phyloP scores from a whole-genome alignment of 2,329 filamentous ascomycete species.

The Clarireedia homoeocarpa region DNA sequence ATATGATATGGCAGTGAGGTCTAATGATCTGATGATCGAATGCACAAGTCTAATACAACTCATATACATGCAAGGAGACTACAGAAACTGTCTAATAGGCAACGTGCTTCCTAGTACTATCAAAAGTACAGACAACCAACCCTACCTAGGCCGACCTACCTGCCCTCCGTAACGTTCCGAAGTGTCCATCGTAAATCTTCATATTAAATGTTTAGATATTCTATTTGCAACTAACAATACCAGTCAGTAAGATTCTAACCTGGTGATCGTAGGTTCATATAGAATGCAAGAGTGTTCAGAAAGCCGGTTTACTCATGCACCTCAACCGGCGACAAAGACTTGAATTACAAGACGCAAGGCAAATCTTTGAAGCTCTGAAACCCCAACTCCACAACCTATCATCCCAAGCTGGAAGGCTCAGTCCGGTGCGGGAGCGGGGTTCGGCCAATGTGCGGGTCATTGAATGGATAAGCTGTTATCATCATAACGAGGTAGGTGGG shows the following conservation, averaged over 20 bases:
- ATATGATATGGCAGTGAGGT: too few species aligned
- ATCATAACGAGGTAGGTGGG: constrained; percentile 35
- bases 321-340: constrained; percentile 45
- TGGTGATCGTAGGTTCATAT: background rate
- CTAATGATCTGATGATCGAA: too few species aligned
- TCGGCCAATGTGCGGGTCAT: constrained; percentile 58
- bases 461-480: constrained; percentile 70
- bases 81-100: too few species aligned
- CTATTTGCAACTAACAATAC: background rate
- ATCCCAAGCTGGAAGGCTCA: constrained; percentile 40
- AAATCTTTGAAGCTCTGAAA: constrained; percentile 46
- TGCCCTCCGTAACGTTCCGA: background rate
- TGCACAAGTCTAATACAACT: too few species aligned
- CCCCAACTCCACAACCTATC: constrained; percentile 72
- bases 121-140: background rate
- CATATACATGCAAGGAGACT: too few species aligned
- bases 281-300: constrained; percentile 3
- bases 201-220: too few species aligned
- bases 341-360: constrained; percentile 51
- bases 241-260: background rate
- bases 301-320: constrained; percentile 54
- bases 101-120: too few species aligned
- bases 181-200: too few species aligned
- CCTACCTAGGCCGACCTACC: background rate
- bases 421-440: constrained; percentile 69